phyloP scores from a whole-genome alignment of 441 rosid species.

The Gossypium lobatum region DNA sequence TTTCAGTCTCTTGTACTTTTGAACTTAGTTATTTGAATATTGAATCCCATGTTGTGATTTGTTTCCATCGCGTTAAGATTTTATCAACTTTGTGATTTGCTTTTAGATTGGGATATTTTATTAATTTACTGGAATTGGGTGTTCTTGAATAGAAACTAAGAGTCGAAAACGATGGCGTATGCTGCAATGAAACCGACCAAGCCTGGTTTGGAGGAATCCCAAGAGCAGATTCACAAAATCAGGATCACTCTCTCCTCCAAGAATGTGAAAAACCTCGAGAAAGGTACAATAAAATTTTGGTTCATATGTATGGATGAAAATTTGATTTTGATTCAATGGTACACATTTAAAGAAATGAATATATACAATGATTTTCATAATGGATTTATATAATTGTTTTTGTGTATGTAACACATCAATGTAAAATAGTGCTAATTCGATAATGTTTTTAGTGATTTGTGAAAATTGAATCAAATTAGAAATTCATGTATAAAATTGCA shows the following conservation, averaged over 20 bases:
- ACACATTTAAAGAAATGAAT: too few relatives aligned
- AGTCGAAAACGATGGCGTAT: slow-evolving; percentile 41
- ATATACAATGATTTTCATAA: too few relatives aligned
- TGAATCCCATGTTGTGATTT: not conserved
- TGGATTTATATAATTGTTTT: too few relatives aligned
- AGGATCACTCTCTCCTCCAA: slow-evolving; percentile 53
- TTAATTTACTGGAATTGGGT: not conserved
- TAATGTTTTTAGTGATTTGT: too few relatives aligned
- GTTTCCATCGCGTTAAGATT: not conserved
- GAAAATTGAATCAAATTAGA: too few relatives aligned
- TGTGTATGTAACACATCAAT: too few relatives aligned
- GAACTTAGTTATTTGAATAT: not conserved
- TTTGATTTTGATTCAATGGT: too few relatives aligned
- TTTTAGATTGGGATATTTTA: not conserved
- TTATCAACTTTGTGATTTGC: not conserved
- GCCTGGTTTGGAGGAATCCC: slow-evolving; percentile 60
- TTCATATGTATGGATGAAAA: too few relatives aligned
- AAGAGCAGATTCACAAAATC: slow-evolving; percentile 66
- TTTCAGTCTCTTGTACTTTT: not conserved
- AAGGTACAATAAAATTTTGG: slow-evolving; percentile 29
- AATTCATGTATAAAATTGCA: too few relatives aligned
- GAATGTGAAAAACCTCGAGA: slow-evolving; percentile 77
- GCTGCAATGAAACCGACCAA: slow-evolving; percentile 61
- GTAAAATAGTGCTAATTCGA: too few relatives aligned
- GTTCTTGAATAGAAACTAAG: not conserved